Conservation (phyloP, 2,329 filamentous ascomycete genomes). For the Colletotrichum zoysiae region DNA sequence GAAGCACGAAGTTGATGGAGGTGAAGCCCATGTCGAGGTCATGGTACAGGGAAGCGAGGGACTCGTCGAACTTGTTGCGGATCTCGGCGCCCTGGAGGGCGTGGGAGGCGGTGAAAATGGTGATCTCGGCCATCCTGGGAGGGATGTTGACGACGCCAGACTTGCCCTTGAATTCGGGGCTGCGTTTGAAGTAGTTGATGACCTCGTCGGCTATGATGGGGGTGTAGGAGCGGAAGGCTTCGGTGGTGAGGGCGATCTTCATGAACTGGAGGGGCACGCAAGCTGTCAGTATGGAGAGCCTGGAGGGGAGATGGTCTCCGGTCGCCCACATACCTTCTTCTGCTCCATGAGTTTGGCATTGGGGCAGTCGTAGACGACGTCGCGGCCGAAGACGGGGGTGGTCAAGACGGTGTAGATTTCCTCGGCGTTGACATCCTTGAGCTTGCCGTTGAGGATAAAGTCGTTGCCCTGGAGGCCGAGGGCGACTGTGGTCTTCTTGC, state of each 20-base stretch:
- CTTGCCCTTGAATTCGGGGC: conserved; percentile 74
- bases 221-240: conserved; percentile 81
- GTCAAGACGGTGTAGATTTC: conserved; percentile 88
- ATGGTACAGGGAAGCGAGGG: conserved; percentile 86
- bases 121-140: conserved; percentile 84
- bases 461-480: conserved; percentile 87
- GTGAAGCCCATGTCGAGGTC: conserved; percentile 92
- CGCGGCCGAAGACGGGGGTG: conserved; percentile 80
- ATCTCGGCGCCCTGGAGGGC: conserved; percentile 88
- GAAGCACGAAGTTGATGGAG: conserved; percentile 89
- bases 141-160: conserved; percentile 79
- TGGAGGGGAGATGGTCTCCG: not conserved
- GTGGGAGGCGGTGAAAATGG: conserved; percentile 90
- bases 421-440: conserved; percentile 90
- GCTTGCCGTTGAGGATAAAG: conserved; percentile 91
- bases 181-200: conserved; percentile 77
- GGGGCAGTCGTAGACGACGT: conserved; percentile 92
- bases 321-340: conserved; percentile 79
- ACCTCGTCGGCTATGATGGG: conserved; percentile 83
- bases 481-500: conserved; percentile 90
- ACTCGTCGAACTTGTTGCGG: conserved; percentile 82
- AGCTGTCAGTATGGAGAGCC: conserved; percentile 40
- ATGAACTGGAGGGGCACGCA: conserved; percentile 68
- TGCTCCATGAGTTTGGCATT: conserved; percentile 96
- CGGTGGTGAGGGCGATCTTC: conserved; percentile 82